These are phyloP conservation scores for Collybiopsis luxurians DNA, from an alignment of 768 basidiomycete species.

Conservation along the genomic window DNA sequence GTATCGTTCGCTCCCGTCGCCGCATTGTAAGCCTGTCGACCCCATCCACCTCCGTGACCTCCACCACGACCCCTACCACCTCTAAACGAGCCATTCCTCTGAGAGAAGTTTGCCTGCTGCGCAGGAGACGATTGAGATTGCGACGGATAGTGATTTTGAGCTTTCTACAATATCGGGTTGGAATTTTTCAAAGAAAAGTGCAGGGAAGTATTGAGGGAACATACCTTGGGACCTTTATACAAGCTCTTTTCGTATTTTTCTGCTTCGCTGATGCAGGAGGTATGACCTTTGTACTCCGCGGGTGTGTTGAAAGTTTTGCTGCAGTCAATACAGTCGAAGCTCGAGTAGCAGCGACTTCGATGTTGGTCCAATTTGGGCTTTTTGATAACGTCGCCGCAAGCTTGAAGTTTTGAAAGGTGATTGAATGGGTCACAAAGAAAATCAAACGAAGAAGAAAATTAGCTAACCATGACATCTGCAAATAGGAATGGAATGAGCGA, in stretches of 20 bases:
- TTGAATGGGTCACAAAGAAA: not conserved
- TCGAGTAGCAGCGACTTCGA: slow-evolving; percentile 51
- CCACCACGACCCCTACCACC: slow-evolving; percentile 28
- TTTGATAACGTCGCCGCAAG: slow-evolving; percentile 84
- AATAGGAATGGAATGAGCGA: not conserved
- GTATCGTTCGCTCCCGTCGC: slow-evolving; percentile 69
- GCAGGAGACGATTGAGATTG: slow-evolving; percentile 12
- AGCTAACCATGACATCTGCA: slow-evolving; percentile 68
- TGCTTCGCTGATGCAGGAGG: slow-evolving; percentile 83
- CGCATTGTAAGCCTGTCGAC: slow-evolving; percentile 17
- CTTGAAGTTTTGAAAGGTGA: too few species aligned
- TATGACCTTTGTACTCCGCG: slow-evolving; percentile 78
- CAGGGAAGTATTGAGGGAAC: slow-evolving; percentile 13
- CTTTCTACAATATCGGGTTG: slow-evolving; percentile 1
- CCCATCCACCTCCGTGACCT: slow-evolving; percentile 30
- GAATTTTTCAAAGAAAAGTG: not conserved
- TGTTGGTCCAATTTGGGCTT: slow-evolving; percentile 93
- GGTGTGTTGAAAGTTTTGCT: slow-evolving; percentile 78
- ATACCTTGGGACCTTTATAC: slow-evolving; percentile 77
- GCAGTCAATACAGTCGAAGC: slow-evolving; percentile 87
- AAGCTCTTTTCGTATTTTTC: slow-evolving; percentile 90
- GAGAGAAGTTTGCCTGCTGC: not conserved
- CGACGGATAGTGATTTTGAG: slow-evolving; percentile 24
- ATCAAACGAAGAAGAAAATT: not conserved
- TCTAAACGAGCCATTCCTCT: slow-evolving; percentile 10